Conservation (phyloP, 805 yeast genomes). For the Cyberlindnera mrakii region DNA sequence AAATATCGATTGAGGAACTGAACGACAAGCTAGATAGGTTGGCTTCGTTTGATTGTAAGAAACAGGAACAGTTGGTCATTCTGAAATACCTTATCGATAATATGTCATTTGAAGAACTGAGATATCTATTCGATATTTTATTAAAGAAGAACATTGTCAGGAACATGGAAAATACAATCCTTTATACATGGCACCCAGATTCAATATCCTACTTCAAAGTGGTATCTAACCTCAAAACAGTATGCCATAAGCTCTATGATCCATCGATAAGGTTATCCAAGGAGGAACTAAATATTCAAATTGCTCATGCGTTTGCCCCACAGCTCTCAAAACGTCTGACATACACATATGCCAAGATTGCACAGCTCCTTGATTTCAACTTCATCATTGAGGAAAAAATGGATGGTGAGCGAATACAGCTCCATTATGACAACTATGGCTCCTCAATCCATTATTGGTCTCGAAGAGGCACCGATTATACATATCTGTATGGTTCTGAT, state of each 20-base stretch:
- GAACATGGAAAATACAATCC: slow-evolving; percentile 51
- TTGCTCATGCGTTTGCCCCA: slow-evolving; percentile 54
- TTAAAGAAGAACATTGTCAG: slow-evolving; percentile 56
- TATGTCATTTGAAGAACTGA: slow-evolving; percentile 56
- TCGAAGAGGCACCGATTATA: slow-evolving; percentile 68
- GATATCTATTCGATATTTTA: slow-evolving; percentile 64
- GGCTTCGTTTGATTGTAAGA: slow-evolving; percentile 25
- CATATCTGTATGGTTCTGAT: slow-evolving; percentile 59
- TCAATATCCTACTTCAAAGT: slow-evolving; percentile 59
- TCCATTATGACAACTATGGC: slow-evolving; percentile 55
- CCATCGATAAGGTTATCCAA: slow-evolving; percentile 37
- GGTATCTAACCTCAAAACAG: slow-evolving; percentile 55
- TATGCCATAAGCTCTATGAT: slow-evolving; percentile 53
- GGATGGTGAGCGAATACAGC: slow-evolving; percentile 85
- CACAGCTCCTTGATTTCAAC: slow-evolving; percentile 36
- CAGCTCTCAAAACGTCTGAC: slow-evolving; percentile 61
- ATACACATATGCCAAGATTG: slow-evolving; percentile 43
- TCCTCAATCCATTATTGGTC: slow-evolving; percentile 34
- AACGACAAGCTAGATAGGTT: slow-evolving; percentile 41
- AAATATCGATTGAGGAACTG: slow-evolving; percentile 41
- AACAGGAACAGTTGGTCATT: slow-evolving; percentile 35
- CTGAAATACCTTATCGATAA: slow-evolving; percentile 44
- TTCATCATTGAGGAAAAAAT: slow-evolving; percentile 84
- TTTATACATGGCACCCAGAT: slow-evolving; percentile 72
- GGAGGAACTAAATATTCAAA: slow-evolving; percentile 29